Conservation (phyloP, 2,329 filamentous ascomycete genomes). For the Stagonosporopsis cucurbitacearum region DNA sequence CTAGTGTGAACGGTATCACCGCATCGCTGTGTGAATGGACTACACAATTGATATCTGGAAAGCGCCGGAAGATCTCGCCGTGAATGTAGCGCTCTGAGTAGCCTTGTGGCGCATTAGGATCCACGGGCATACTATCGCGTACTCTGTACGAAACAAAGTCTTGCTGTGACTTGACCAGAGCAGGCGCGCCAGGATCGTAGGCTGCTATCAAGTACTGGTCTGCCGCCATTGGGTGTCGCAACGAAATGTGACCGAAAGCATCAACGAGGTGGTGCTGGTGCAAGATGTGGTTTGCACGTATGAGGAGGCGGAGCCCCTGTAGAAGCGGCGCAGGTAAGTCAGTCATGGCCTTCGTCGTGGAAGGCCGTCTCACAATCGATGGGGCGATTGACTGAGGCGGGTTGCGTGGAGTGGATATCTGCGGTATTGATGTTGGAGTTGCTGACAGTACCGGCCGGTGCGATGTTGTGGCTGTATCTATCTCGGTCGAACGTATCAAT, state of each 20-base stretch:
- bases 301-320: conserved; percentile 30
- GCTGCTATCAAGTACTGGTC: conserved; percentile 58
- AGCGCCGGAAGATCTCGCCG: conserved; percentile 48
- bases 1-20: conserved; percentile 50
- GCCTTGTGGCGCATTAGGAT: conserved; percentile 45
- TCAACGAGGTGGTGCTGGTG: conserved; percentile 59
- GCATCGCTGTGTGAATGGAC: conserved; percentile 51
- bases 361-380: conserved; percentile 3
- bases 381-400: conserved; percentile 10
- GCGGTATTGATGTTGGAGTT: conserved; percentile 11
- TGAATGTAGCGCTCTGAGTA: conserved; percentile 56
- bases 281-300: conserved; percentile 56
- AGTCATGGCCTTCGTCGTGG: conserved; percentile 3
- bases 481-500: background rate
- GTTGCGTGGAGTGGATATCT: conserved; percentile 3
- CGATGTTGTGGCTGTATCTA: background rate
- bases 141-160: conserved; percentile 59
- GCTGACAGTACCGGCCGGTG: conserved; percentile 5
- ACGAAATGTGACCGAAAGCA: conserved; percentile 61
- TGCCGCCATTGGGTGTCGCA: conserved; percentile 55
- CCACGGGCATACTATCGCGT: conserved; percentile 51
- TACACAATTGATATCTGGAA: conserved; percentile 49
- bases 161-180: conserved; percentile 50
- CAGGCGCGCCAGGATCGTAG: conserved; percentile 54
- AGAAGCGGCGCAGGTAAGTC: conserved; percentile 22